Evolutionary conservation across 179 eudicot genomes (phyloP), one percentile per base, ranked within the genome.

Genomic region (Beta macrorhiza): DNA sequence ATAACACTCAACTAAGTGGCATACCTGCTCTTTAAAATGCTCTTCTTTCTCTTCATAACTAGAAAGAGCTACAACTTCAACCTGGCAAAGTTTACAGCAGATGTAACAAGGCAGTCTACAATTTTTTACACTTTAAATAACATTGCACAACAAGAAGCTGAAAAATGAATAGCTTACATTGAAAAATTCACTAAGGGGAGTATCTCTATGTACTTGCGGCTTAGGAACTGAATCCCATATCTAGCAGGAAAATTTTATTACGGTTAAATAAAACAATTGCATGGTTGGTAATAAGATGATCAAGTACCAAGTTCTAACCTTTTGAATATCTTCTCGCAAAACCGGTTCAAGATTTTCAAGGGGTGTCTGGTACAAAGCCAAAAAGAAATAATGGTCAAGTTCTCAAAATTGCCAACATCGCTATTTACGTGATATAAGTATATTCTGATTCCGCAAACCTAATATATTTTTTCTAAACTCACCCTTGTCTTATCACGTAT

Each of bases 401-500:
- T 80, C 11, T 22, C 53, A 17, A 55, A 20, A 2, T 73, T 55
- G 19, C 67, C 73, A 75, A 45, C 12, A 59, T 51, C 53, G 0
- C 12, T 61, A n/a, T 19, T 17, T n/a, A 73, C 4, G 37, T 52
- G 19, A 42, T 12, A 44, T 45, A 7, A 25, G 11, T 20, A 65
- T 20, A 29, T 22, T 68, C 67, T 64, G 45, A 17, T 16, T 65
- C 15, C 57, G 37, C 67, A 68, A 67, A 67, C 5, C 5, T 17
- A 56, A 44, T 42, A 51, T 44, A 15, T 42, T 45, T 25, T 11
- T 51, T 51, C 70, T 68, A 32, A 75, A 82, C 87, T 64, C 87
- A 97, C 98, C 93, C 95, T 91, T 78, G 98, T 92, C 86, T 97
- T 97, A 83, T 97, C 98, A 85, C 99, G 99, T 80, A 97, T 97